Evolutionary conservation across 495 filamentous ascomycete species (phyloP), one percentile per base, ranked within the genome.

Genomic region (Lepraria neglecta): DNA sequence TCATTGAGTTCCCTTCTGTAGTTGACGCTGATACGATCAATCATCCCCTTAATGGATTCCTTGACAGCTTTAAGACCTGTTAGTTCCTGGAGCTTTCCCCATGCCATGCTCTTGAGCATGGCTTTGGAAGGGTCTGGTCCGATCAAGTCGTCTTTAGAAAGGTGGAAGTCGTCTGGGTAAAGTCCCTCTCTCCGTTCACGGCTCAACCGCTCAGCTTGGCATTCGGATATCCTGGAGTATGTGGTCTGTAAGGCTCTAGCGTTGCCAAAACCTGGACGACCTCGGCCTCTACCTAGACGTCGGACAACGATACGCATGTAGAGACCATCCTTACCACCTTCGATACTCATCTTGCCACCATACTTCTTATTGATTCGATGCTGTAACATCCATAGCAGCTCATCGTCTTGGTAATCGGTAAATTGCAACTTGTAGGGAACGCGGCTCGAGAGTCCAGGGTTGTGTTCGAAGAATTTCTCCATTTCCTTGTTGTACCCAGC

Each of bases 381-480:
- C 7, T 68, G 63, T 0, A 89, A 61, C 27, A 90, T 87, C 3
- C 56, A 53, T 45, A 78, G 75, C 1, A 95, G 76, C 66, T 94
- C 87, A 0, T 68, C 67, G 44, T 92, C 86, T 0, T 77, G 71
- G 64, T 90, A 92, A 62, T 92, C 90, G 0, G 80, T 68, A 63
- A 92, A 92, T 27, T 80, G 74, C 27, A 92, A 66, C 19, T 76
- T 69, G 44, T 84, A 72, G 0, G 89, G 90, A 59, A 94, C 81
- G 0, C 89, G 84, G 64, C 87, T 90, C 0, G 81, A 74, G 10
- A 94, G 70, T 2, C 90, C 88, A 1, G 85, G 87, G 59, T 92
- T 92, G 63, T 92, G 87, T 0, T 78, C 80, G 56, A 89, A 90
- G 72, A 95, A 90, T 11, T 76, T 77, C 69, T 92, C 88, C 89